Evolutionary conservation across 2,329 filamentous ascomycete genomes (phyloP).

Genomic region (Triangularia verruculosa): DNA sequence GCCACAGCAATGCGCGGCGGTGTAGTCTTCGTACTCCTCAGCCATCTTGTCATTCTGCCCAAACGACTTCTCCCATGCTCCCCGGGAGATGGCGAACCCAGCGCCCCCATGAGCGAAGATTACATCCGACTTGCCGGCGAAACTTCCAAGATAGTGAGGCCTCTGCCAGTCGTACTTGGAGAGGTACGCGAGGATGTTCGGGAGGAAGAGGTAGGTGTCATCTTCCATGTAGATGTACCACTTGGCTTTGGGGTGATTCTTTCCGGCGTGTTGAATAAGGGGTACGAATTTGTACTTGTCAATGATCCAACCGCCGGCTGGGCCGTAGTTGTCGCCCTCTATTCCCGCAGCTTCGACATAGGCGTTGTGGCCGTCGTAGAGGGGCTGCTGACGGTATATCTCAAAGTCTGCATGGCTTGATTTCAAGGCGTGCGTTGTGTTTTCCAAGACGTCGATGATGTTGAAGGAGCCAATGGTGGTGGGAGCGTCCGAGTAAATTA

Average conservation of each 20-base stretch:
- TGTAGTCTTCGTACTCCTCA: conserved; percentile 16
- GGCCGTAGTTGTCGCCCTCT: conserved; percentile 19
- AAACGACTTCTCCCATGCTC: conserved; percentile 16
- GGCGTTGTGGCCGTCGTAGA: conserved; percentile 14
- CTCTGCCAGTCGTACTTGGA: conserved; percentile 10
- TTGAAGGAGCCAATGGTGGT: conserved; percentile 9
- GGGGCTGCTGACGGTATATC: conserved; percentile 15
- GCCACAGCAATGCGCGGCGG: conserved; percentile 17
- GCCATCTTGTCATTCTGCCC: conserved; percentile 11
- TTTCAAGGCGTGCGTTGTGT: conserved; percentile 9
- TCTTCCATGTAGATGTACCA: conserved; percentile 23
- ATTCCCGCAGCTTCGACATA: conserved; percentile 16
- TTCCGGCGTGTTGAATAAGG: conserved; percentile 16
- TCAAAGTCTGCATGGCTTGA: conserved; percentile 10
- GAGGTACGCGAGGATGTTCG: conserved; percentile 14
- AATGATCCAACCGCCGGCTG: conserved; percentile 18
- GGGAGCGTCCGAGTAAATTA: conserved; percentile 14
- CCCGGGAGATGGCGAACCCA: conserved; percentile 16
- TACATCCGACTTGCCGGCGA: conserved; percentile 14
- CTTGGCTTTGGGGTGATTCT: conserved; percentile 14
- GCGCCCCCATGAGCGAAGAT: conserved; percentile 17
- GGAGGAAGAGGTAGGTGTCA: conserved; percentile 18
- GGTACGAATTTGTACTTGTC: conserved; percentile 21
- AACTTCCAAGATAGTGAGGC: conserved; percentile 18
- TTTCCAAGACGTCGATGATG: conserved; percentile 16